Evolutionary conservation across 176 grass and related monocot genomes (phyloP).

Genomic region (Rhynchospora pubera): DNA sequence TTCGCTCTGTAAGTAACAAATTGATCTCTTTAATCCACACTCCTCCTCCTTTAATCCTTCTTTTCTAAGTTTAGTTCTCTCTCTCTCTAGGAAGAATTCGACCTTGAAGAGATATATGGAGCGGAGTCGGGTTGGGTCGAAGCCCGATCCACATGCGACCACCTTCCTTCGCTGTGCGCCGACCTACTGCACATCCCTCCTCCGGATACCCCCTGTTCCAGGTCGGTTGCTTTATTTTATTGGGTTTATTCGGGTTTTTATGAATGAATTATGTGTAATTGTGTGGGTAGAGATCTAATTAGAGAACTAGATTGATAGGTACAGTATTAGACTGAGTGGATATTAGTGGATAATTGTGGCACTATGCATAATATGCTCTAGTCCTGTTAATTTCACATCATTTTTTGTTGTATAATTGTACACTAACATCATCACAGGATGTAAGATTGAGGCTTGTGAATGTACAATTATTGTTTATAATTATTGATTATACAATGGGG

Average conservation of each 20-base stretch:
- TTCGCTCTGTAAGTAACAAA: not conserved
- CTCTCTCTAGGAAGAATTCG: not conserved
- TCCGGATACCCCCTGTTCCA: slow-evolving; percentile 54
- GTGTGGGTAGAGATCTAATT: not conserved
- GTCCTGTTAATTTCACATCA: not conserved
- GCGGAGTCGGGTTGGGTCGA: slow-evolving; percentile 65
- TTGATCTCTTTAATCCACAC: not conserved
- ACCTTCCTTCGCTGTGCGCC: slow-evolving; percentile 41
- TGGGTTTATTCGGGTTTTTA: not conserved
- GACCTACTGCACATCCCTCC: slow-evolving; percentile 56
- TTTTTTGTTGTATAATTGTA: not conserved
- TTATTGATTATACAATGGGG: not conserved
- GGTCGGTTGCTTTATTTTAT: slow-evolving; percentile 22
- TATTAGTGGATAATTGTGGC: not conserved
- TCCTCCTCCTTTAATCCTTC: too few relatives aligned
- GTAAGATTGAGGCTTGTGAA: not conserved
- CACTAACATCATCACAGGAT: not conserved
- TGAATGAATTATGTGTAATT: not conserved
- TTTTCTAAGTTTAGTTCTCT: not conserved
- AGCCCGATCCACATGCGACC: slow-evolving; percentile 68
- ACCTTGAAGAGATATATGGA: slow-evolving; percentile 33
- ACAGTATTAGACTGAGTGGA: not conserved
- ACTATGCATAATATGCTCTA: not conserved
- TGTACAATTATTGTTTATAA: too few relatives aligned
- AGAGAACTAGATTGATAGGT: not conserved